phyloP scores from a whole-genome alignment of 2,329 filamentous ascomycete genomes.

The Trichoderma oligosporum region DNA sequence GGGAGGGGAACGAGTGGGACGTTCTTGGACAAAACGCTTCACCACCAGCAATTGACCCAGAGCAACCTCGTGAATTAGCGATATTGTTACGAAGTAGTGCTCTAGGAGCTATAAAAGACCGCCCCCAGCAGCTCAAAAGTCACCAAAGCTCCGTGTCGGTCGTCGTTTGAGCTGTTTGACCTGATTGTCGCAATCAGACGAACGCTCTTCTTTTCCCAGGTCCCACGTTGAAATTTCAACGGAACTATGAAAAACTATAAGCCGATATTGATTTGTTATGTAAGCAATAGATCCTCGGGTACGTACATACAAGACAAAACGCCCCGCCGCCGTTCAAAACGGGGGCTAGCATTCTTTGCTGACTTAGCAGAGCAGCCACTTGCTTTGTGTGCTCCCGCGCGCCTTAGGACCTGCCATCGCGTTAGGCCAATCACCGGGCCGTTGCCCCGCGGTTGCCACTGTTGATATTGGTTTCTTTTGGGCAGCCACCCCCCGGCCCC shows the following conservation, averaged over 20 bases:
- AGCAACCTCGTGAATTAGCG: background rate
- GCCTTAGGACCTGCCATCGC: conserved; percentile 19
- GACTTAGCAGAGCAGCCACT: conserved; percentile 8
- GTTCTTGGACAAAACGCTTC: background rate
- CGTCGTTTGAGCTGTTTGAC: conserved; percentile 7
- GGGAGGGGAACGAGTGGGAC: background rate
- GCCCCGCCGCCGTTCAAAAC: no score
- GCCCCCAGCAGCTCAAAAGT: background rate
- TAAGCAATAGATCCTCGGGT: background rate
- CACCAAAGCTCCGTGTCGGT: conserved; percentile 5
- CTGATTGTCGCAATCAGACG: conserved; percentile 1
- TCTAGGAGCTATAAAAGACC: conserved; percentile 1
- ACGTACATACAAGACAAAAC: no score
- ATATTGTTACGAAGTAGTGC: background rate
- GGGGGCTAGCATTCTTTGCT: background rate
- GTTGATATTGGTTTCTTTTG: conserved; percentile 40
- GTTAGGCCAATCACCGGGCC: conserved; percentile 41
- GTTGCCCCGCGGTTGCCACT: conserved; percentile 58
- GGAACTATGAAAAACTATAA: conserved; percentile 27
- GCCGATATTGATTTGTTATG: conserved; percentile 21
- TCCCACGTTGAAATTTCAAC: conserved; percentile 27
- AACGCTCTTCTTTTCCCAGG: background rate
- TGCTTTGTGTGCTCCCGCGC: conserved; percentile 22
- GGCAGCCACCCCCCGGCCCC: conserved; percentile 24
- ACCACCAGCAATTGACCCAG: conserved; percentile 14